A percentile compares a stretch with the other conserved stretches of the same genome.
Conservation (phyloP, 768 basidiomycete species). For the Favolaschia claudopus region DNA sequence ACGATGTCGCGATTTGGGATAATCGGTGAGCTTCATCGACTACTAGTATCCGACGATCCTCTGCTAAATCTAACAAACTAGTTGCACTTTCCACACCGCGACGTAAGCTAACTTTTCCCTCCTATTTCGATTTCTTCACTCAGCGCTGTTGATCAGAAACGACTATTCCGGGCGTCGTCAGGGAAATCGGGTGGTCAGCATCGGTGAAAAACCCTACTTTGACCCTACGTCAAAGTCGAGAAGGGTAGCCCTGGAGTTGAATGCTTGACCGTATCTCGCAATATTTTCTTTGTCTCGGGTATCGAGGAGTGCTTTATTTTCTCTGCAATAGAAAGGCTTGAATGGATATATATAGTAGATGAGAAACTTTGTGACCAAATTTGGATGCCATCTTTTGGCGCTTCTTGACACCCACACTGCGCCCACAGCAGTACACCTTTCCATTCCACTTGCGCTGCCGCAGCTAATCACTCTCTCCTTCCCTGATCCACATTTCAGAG, state of each 20-base stretch:
- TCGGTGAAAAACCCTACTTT: constrained; percentile 62
- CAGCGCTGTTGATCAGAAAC: constrained; percentile 30
- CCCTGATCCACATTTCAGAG: too few species aligned
- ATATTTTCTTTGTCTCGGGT: not conserved
- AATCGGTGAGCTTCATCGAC: constrained; percentile 45
- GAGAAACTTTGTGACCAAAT: too few species aligned
- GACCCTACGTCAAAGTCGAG: constrained; percentile 49
- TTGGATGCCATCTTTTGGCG: too few species aligned
- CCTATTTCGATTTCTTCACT: not conserved
- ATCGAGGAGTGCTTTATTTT: too few species aligned
- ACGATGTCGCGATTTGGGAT: constrained; percentile 70
- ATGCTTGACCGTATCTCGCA: constrained; percentile 2
- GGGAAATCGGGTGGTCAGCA: constrained; percentile 61
- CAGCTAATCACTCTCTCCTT: too few species aligned
- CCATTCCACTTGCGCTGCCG: too few species aligned
- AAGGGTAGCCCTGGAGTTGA: constrained; percentile 41
- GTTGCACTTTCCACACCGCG: constrained; percentile 54
- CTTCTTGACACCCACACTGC: too few species aligned
- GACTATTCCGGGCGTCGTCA: constrained; percentile 45
- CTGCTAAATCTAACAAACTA: not conserved
- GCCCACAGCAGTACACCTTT: too few species aligned
- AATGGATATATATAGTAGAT: too few species aligned
- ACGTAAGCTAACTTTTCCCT: constrained; percentile 38
- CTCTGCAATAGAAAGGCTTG: too few species aligned
- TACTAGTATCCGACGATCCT: not conserved